Evolutionary conservation across 345 rosid genomes (phyloP), one percentile per base, ranked within the genome.

Genomic region (Acer saccharum): DNA sequence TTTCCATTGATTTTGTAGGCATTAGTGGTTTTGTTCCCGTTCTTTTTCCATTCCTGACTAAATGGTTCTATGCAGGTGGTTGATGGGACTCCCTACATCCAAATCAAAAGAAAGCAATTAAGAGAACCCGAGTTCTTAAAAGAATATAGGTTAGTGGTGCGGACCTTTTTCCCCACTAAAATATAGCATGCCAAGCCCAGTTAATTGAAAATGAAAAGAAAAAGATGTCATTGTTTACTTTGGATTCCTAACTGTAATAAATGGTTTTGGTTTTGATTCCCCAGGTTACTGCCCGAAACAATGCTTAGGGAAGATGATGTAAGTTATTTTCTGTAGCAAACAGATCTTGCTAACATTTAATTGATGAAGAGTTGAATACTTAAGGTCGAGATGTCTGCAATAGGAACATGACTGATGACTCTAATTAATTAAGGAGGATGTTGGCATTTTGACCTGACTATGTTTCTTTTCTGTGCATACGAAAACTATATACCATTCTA

Each of bases 251-350:
- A 16, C 18, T 54, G 4, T 68, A 10, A 68, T 65, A 32, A 18
- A 48, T 74, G 32, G 69, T 73, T 48, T 75, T 78, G 29, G 39
- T 79, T 73, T 50, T 13, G 74, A 46, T 69, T 62, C 23, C 29
- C 27, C 87, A 93, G 98, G 83, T 84, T 63, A 65, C 63, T 93
- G 84, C 87, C 93, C 6, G 98, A 95, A 78, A 88, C 93, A 18
- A 54, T 90, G 76, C 89, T 91, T 41, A 87, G 98, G 81, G 95
- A 88, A 76, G 98, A 95, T 77, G 98, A 93, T 82, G 98, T 93
- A 87, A 84, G 91, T 90, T 79, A 21, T 66, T 75, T 25, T 65
- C 60, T 60, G 23, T 44, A 1, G 55, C 65, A 14, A 32, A 68
- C 65, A 25, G 23, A 43, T 58, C 73, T 48, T 39, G 39, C 20